Conservation (phyloP, 164 flowering plant genomes). For the Vitis amurensis region DNA sequence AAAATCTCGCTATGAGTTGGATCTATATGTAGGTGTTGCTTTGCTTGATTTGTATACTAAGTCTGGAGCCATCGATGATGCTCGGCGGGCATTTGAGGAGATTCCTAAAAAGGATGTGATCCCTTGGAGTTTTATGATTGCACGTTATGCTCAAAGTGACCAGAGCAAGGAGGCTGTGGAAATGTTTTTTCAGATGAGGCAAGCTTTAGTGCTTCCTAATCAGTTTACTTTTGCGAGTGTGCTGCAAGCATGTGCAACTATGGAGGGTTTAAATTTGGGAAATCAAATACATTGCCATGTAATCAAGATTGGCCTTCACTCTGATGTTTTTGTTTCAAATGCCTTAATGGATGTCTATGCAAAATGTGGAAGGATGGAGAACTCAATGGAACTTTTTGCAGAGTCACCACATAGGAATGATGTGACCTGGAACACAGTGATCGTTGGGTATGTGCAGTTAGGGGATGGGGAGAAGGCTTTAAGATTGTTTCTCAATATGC, state of each 20-base stretch:
- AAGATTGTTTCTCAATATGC: constrained; percentile 56
- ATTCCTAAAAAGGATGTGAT: constrained; percentile 65
- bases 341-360: constrained; percentile 89
- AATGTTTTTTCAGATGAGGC: constrained; percentile 61
- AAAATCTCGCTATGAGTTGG: constrained; percentile 57
- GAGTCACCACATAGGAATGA: constrained; percentile 46
- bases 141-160: constrained; percentile 68
- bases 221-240: constrained; percentile 78
- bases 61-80: constrained; percentile 51
- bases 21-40: constrained; percentile 59
- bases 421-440: constrained; percentile 91
- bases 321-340: constrained; percentile 67
- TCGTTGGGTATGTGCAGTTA: constrained; percentile 69
- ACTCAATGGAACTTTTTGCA: constrained; percentile 47
- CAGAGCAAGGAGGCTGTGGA: constrained; percentile 51
- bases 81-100: constrained; percentile 54
- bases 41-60: constrained; percentile 76
- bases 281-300: constrained; percentile 63
- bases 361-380: constrained; percentile 68
- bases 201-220: constrained; percentile 58
- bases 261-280: constrained; percentile 49
- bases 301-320: constrained; percentile 59
- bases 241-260: constrained; percentile 71
- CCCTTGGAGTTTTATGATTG: constrained; percentile 93
- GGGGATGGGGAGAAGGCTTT: constrained; percentile 70